Evolutionary conservation across 2,329 filamentous ascomycete genomes (phyloP).

Genomic region (Canariomyces notabilis): DNA sequence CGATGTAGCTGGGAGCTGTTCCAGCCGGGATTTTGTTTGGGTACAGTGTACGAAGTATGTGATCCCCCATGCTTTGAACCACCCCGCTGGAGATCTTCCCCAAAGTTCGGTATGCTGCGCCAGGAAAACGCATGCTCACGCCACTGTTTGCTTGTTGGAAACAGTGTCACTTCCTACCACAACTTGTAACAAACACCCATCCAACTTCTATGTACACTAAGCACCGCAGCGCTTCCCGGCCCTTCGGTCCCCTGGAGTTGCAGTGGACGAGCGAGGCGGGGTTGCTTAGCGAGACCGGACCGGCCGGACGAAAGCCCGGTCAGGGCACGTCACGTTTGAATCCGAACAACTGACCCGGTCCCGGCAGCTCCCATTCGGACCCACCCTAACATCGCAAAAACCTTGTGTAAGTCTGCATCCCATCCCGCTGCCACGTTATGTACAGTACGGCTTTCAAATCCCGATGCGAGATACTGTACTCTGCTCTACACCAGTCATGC

Average conservation of each 20-base stretch:
- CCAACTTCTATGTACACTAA: no score
- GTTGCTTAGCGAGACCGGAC: constrained; percentile 14
- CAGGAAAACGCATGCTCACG: constrained; percentile 17
- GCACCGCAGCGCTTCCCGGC: constrained; percentile 8
- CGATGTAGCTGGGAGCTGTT: not conserved
- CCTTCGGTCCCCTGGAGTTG: constrained; percentile 8
- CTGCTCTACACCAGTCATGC: no score
- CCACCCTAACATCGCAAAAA: no score
- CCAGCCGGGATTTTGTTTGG: not conserved
- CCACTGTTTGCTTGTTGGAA: constrained; percentile 11
- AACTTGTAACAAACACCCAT: no score
- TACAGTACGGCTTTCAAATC: no score
- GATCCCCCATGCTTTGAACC: not conserved
- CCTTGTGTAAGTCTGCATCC: no score
- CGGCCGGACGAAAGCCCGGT: constrained; percentile 14
- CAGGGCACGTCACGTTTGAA: constrained; percentile 11
- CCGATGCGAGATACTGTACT: no score
- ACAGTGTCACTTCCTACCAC: not conserved
- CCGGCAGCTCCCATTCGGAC: constrained; percentile 5
- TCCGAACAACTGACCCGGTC: constrained; percentile 10
- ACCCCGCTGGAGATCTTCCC: not conserved
- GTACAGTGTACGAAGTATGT: no score
- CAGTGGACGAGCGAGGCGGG: no score
- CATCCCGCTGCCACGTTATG: no score
- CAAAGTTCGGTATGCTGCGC: constrained; percentile 9